phyloP scores from a whole-genome alignment of 176 grass and related monocot species.

The Bothriochloa decipiens region DNA sequence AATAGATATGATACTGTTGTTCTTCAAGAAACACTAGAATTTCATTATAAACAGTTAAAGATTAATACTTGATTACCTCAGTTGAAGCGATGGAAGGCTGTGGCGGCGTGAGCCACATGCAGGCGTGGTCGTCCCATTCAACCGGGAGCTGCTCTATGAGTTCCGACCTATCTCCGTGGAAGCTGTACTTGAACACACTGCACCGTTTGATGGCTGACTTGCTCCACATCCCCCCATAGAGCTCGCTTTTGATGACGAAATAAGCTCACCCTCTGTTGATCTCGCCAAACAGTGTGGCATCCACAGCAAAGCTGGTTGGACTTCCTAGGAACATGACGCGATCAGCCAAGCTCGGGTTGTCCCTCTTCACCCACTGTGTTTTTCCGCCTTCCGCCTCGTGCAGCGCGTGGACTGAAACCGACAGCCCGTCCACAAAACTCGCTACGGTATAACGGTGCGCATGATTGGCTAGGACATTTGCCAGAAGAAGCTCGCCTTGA shows the following conservation, averaged over 20 bases:
- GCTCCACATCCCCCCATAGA: background rate
- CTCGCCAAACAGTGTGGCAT: background rate
- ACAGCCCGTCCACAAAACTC: background rate
- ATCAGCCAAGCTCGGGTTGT: background rate
- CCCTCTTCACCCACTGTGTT: background rate
- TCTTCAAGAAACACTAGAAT: too few relatives aligned
- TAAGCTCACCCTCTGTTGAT: background rate
- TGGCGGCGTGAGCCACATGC: slow-evolving; percentile 3
- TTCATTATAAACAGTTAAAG: too few relatives aligned
- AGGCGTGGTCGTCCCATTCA: background rate
- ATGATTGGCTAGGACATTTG: background rate
- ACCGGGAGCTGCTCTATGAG: background rate
- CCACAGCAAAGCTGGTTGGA: background rate
- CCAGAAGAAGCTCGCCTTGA: background rate
- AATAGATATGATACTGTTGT: too few relatives aligned
- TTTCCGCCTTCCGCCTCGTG: background rate
- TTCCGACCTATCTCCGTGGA: background rate
- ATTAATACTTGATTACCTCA: background rate
- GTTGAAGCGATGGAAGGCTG: background rate
- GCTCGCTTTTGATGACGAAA: background rate
- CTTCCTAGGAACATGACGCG: background rate
- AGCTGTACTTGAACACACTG: background rate
- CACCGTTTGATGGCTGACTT: background rate
- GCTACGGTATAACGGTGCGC: background rate
- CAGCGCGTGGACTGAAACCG: background rate